A percentile compares a stretch with the other conserved stretches of the same genome.
phyloP scores from a whole-genome alignment of 2,329 filamentous ascomycete species.

The Akanthomyces dipterigenus region DNA sequence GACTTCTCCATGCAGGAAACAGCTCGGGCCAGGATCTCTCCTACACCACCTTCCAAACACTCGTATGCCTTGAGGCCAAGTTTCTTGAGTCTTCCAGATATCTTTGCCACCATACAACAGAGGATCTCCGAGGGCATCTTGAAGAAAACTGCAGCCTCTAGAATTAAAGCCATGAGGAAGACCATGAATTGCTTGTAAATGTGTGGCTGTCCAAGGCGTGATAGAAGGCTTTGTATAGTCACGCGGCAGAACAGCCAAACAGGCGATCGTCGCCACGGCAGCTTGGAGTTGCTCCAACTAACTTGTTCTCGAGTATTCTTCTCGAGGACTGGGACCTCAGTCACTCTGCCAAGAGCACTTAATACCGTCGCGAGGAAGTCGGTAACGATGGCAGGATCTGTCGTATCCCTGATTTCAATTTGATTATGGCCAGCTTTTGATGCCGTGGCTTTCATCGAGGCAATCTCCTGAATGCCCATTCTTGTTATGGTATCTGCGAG shows the following conservation, averaged over 20 bases:
- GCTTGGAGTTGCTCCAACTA: background rate
- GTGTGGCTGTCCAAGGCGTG: background rate
- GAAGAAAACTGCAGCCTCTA: conserved; percentile 19
- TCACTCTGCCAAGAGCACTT: background rate
- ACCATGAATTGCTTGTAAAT: conserved; percentile 48
- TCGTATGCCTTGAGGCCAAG: conserved; percentile 19
- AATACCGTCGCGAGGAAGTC: conserved; percentile 1
- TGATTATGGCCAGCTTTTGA: background rate
- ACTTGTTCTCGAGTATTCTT: conserved; percentile 8
- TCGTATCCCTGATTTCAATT: conserved; percentile 1
- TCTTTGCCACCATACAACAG: conserved; percentile 36
- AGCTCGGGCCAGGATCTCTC: background rate
- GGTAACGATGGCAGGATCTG: background rate
- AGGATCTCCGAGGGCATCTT: conserved; percentile 24
- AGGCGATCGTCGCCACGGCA: conserved; percentile 33
- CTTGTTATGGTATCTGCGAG: background rate
- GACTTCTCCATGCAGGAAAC: background rate
- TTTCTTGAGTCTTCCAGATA: conserved; percentile 36
- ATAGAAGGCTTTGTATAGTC: conserved; percentile 30
- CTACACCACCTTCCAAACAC: conserved; percentile 9
- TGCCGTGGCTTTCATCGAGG: background rate
- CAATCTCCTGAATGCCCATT: background rate
- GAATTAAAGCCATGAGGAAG: conserved; percentile 33
- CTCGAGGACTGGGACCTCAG: background rate
- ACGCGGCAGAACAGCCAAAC: conserved; percentile 48